These are phyloP conservation scores for Saccharomyces uvarum DNA, from an alignment of 1,139 yeast genomes.

Conservation along the genomic window DNA sequence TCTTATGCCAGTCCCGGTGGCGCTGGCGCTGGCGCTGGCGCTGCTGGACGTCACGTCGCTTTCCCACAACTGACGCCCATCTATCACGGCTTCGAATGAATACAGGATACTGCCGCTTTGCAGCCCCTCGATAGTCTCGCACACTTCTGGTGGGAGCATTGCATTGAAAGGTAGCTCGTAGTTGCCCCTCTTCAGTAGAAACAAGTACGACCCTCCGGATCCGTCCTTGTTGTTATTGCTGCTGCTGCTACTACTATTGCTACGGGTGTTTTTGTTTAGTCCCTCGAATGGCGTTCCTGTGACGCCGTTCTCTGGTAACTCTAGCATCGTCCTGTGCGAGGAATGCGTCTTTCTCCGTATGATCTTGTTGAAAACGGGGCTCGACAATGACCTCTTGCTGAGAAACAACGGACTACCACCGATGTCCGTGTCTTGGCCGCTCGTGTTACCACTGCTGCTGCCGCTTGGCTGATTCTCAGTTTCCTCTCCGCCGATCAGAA, in stretches of 20 bases:
- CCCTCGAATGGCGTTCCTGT: slow-evolving; percentile 36
- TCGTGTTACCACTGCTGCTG: neutral
- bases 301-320: slow-evolving; percentile 24
- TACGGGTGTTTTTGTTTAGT: slow-evolving; percentile 15
- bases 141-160: slow-evolving; percentile 49
- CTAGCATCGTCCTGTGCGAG: slow-evolving; percentile 12
- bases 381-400: slow-evolving; percentile 8
- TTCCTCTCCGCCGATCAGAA: slow-evolving; percentile 40
- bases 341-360: slow-evolving; percentile 3
- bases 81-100: slow-evolving; percentile 47
- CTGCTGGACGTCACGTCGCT: slow-evolving; percentile 12
- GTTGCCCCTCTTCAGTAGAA: slow-evolving; percentile 54
- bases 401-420: neutral
- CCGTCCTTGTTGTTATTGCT: neutral
- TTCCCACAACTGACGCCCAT: slow-evolving; percentile 35
- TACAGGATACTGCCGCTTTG: slow-evolving; percentile 50
- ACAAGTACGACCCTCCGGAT: slow-evolving; percentile 18
- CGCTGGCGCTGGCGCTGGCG: neutral
- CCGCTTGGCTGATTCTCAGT: slow-evolving; percentile 10
- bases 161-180: slow-evolving; percentile 57
- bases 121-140: slow-evolving; percentile 65
- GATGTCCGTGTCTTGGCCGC: neutral
- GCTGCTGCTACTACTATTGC: slow-evolving; percentile 5
- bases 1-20: neutral
- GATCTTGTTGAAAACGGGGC: slow-evolving; percentile 8